Evolutionary conservation across 345 rosid genomes (phyloP).

Genomic region (Clarkia xantiana): DNA sequence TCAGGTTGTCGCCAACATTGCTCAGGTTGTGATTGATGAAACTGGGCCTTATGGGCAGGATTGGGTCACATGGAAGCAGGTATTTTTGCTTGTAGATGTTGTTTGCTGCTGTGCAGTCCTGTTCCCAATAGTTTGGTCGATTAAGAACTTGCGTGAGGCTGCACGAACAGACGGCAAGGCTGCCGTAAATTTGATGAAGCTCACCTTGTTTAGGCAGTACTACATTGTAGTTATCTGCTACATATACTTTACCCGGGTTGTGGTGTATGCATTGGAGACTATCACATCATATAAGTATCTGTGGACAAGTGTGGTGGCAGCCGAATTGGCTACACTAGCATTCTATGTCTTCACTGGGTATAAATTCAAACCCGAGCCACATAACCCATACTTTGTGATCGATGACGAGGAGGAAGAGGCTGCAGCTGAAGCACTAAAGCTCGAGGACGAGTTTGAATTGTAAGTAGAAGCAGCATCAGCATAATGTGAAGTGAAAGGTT

Average conservation of each 20-base stretch:
- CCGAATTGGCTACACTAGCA: conserved; percentile 72
- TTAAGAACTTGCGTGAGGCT: conserved; percentile 88
- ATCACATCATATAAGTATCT: conserved; percentile 79
- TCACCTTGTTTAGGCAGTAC: conserved; percentile 88
- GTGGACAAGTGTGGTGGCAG: conserved; percentile 87
- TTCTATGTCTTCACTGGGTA: conserved; percentile 85
- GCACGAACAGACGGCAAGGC: conserved; percentile 92
- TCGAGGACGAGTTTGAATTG: conserved; percentile 93
- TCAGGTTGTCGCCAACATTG: conserved; percentile 86
- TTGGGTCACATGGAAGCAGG: conserved; percentile 79
- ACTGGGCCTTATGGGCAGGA: conserved; percentile 69
- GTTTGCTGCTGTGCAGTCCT: conserved; percentile 88
- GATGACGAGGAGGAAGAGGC: conserved; percentile 99
- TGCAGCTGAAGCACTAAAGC: conserved; percentile 84
- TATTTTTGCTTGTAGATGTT: conserved; percentile 81
- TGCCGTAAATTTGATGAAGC: conserved; percentile 79
- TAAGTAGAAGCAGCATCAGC: conserved; percentile 13
- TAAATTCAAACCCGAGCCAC: conserved; percentile 84
- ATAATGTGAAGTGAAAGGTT: too few species aligned
- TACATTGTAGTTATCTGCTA: conserved; percentile 92
- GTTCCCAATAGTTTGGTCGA: conserved; percentile 95
- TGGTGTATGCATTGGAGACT: conserved; percentile 75
- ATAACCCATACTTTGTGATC: conserved; percentile 82
- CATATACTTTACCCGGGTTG: conserved; percentile 86
- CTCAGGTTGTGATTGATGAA: conserved; percentile 87